Base-by-base conservation (phyloP, 2,329 filamentous ascomycete genomes). In the Escovopsis sp. region DNA sequence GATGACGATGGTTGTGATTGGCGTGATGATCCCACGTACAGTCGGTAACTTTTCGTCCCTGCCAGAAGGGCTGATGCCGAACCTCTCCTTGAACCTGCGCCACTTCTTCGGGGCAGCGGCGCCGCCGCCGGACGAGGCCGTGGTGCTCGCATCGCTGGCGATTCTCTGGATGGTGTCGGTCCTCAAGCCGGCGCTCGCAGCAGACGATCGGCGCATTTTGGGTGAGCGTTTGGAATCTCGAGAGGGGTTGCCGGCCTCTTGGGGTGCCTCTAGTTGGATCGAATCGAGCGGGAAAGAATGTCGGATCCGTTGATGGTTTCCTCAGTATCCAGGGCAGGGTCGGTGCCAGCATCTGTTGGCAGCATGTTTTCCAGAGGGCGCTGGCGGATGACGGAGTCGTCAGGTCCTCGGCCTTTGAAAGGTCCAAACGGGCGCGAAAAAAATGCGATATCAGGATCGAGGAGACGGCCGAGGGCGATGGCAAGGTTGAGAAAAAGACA, bases 81-180 rank as follows among this genome's bases (percentile, higher is more conserved):
- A 20, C 20, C 20, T 20, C 20, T 20, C 20, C 20, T 20, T 20
- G 20, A 20, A 20, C 20, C 20, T 20, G 20, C 20, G 20, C 20
- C 51, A 47, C 29, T 47, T 51, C 30, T 45, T 43, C 8, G 53
- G 43, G 15, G 47, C 47, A 4, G 48, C 32, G 45, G 37, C 10
- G 20, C 14, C 34, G 29, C 45, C 44, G 29, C 37, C 35, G 33
- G 40, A 36, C 35, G 47, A 47, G 11, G 48, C 44, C 39, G 47
- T 47, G 10, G 48, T 45, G 31, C 43, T 50, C 32, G 48, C 53
- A 32, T 59, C 57, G 44, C 53, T 56, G 6, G 50, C 49, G 37
- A 50, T 53, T 43, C 55, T 54, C n/a, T 57, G 51, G 40, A 59
- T 55, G 53, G 54, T 56, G 36, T 48, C 41, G 41, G 16, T 37